Base-by-base conservation (phyloP, 2,329 filamentous ascomycete genomes). In the Pezicula carpinea region DNA sequence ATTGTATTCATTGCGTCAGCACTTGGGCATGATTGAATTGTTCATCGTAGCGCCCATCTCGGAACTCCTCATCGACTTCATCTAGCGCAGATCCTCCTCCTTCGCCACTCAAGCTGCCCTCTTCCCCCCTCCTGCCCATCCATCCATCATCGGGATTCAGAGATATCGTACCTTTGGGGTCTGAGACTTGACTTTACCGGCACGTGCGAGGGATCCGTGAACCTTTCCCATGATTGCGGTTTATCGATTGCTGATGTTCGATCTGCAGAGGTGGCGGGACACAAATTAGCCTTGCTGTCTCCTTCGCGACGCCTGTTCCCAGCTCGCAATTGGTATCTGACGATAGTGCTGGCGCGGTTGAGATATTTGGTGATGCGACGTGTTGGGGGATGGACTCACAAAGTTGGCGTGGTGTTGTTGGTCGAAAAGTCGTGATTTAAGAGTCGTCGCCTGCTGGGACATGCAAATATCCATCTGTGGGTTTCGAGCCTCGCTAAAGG, bases 121-220 rank as follows among this genome's bases (percentile, higher is more conserved):
- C 22, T 23, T 13, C 14, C 31, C 23, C 31, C 26, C 34, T 46
- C 32, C 43, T 42, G 39, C 32, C 43, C 33, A 11, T 35, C 19
- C 39, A 47, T 45, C 43, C 34, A 44, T 34, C 39, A 23, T 33
- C 22, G 31, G 52, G 39, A 54, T 49, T 53, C 45, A 26, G 43
- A 50, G 40, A 55, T 54, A 58, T 73, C 80, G 73, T 80, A 90
- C 87, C 83, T 92, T 91, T 68, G 87, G 87, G 64, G 87, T 92
- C 76, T 92, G 88, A 77, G 88, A 92, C 87, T 95, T 95, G 84
- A 96, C 90, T 83, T 95, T 95, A 79, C 89, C 89, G 77, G 88
- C 89, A 89, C 89, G 88, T 73, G 88, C 88, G 75, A 93, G 86
- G 71, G 88, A 93, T 73, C 88, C 88, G 85, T 92, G 88, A 75